Evolutionary conservation across 177 flowering plant species (phyloP), one percentile per base, ranked within the genome.

Genomic region (Vitis hybrid): DNA sequence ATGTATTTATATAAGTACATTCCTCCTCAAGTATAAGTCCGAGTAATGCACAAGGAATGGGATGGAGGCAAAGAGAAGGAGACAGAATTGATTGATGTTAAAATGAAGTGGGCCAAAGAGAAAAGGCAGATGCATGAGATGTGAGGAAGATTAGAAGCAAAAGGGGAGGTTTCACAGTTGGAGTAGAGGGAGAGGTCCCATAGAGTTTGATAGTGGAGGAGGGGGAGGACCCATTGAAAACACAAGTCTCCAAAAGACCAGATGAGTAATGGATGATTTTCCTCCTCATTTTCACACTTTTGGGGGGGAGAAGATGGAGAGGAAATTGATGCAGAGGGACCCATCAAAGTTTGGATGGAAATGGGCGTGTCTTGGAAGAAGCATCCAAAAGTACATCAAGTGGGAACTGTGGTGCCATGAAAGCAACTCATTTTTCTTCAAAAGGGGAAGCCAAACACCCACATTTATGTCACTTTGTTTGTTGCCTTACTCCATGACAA

Each of bases 361-460:
- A 55, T 52, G 58, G 48, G 8, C 0, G 11, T 69, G 80, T 63
- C 21, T 12, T 35, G 62, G 48, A 55, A 77, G 46, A 73, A 76
- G 70, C 70, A 70, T 16, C 75, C 52, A 40, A 68, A 72, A 72
- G 79, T 72, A 68, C 65, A 64, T 8, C 75, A 64, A 76, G 62
- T 60, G 62, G 49, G 65, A 48, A 60, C 14, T 60, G 48, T 57
- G 18, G 54, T 10, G 64, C 48, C 24, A 49, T 74, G 76, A 24
- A 21, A 60, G 11, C 56, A 50, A 64, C 30, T 52, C 30, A 50
- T 50, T 19, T 10, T 70, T 55, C 40, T 46, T 21, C 63, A 12
- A 68, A 68, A 68, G 49, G 30, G 52, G 16, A 58, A 54, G 68
- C 64, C 62, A 68, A 15, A 40, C 48, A 49, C 71, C 66, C 67